These are phyloP conservation scores for Aspergillus unguis DNA, from an alignment of 2,329 filamentous ascomycete genomes.

Conservation along the genomic window DNA sequence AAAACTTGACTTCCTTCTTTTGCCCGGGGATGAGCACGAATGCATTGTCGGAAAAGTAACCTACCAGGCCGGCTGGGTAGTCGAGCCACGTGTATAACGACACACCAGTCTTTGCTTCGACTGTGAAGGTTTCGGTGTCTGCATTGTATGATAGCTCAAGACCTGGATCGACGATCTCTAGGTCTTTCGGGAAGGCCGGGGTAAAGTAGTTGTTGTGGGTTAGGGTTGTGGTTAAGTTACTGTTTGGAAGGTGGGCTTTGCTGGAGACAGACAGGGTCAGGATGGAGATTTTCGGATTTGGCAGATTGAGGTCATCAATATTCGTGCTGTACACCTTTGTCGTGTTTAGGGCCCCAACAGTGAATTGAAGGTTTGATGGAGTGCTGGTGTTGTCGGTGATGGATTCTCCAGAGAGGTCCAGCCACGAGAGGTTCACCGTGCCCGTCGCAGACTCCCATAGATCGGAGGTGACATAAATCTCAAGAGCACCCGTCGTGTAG, in stretches of 20 bases:
- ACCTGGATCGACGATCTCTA: constrained; percentile 50
- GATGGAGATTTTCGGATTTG: constrained; percentile 38
- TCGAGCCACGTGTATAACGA: constrained; percentile 57
- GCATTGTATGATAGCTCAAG: constrained; percentile 39
- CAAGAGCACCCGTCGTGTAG: constrained; percentile 47
- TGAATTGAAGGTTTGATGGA: constrained; percentile 35
- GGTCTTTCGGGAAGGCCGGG: constrained; percentile 44
- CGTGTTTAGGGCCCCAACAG: constrained; percentile 52
- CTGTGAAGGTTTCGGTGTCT: constrained; percentile 39
- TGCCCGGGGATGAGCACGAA: constrained; percentile 50
- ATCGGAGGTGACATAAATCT: constrained; percentile 57
- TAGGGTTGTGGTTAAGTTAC: constrained; percentile 38
- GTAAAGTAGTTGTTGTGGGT: constrained; percentile 52
- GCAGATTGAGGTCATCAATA: constrained; percentile 33
- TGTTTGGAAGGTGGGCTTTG: constrained; percentile 48
- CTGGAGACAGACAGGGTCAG: constrained; percentile 47
- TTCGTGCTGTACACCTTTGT: constrained; percentile 46
- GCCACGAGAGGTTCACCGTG: constrained; percentile 50
- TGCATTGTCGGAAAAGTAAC: constrained; percentile 53
- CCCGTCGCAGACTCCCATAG: constrained; percentile 52
- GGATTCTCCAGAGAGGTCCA: constrained; percentile 47
- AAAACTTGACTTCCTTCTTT: constrained; percentile 46
- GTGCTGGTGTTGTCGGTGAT: constrained; percentile 39
- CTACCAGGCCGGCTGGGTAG: constrained; percentile 48
- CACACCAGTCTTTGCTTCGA: constrained; percentile 48